phyloP scores from a whole-genome alignment of 257 asterid genomes.

The Salvia rosmarinus region DNA sequence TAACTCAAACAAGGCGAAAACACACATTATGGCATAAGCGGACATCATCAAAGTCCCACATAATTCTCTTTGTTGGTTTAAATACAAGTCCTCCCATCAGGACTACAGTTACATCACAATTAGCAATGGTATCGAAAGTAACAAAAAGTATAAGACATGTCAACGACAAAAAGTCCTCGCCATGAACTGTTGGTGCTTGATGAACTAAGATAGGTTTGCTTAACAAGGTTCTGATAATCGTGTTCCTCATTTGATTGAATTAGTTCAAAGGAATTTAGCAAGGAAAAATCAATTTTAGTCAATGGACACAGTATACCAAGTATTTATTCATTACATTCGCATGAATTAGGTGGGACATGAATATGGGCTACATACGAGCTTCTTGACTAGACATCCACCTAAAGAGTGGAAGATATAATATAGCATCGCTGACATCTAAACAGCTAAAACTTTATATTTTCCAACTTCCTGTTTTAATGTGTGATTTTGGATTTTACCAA shows the following conservation, averaged over 20 bases:
- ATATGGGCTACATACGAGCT: neutral
- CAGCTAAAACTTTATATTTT: neutral
- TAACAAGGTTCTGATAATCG: too few relatives aligned
- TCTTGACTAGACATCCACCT: neutral
- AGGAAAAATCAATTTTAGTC: too few relatives aligned
- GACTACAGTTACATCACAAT: neutral
- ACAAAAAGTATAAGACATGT: neutral
- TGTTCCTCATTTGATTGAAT: too few relatives aligned
- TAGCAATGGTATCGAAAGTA: neutral
- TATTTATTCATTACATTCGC: too few relatives aligned
- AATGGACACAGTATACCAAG: too few relatives aligned
- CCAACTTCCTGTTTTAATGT: neutral
- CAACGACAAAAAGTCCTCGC: too few relatives aligned
- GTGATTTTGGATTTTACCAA: neutral
- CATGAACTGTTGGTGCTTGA: too few relatives aligned
- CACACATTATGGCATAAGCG: too few relatives aligned
- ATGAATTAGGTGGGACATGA: neutral
- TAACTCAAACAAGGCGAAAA: too few relatives aligned
- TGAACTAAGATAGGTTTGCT: too few relatives aligned
- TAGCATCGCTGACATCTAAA: neutral
- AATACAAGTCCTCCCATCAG: neutral
- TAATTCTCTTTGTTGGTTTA: constrained; percentile 16
- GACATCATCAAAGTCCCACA: neutral
- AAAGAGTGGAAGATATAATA: constrained; percentile 13
- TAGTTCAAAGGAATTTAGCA: too few relatives aligned